Evolutionary conservation across 768 basidiomycete species (phyloP), one percentile per base, ranked within the genome.

Genomic region (Cyathus striatus): DNA sequence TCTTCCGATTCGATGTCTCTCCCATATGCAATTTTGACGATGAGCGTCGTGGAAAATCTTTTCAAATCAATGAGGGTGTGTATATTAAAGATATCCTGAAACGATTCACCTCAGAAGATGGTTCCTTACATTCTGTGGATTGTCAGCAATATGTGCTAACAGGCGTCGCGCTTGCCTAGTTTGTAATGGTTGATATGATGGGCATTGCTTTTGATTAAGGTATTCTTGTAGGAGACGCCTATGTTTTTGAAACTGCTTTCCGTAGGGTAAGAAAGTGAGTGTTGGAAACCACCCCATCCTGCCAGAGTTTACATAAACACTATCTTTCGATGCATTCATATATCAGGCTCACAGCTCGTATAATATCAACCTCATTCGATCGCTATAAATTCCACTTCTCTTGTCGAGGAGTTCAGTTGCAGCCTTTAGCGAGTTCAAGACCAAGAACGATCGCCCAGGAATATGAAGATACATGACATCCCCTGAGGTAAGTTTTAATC

Each of bases 361-460:
- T 50, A 12, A 41, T 13, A 51, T 34, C 21, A 49, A 27, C 13
- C 49, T 42, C 5, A 49, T 65, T 25, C 72, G 62, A 45, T 70
- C 67, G 7, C 73, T 76, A 45, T 75, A 75, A 18, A 61, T 56
- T 14, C 66, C 55, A 9, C 69, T 71, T 33, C 70, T 65, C 47
- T 68, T 71, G 26, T 75, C 71, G 34, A 75, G 57, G 46, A 75
- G 60, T 21, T 75, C 73, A 23, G 61, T 49, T 3, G 66, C 59
- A n/a, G 52, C 45, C 12, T 63, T 51, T 12, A 42, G 40, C 1
- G 54, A 57, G 45, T 65, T 68, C 6, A 73, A 37, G 36, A 73
- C 18, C 5, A 72, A 37, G 13, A 53, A 14, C 10, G 35, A n/a
- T 3, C 35, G 35, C 4, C 35, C 35, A 20, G 35, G 35, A 20